These are phyloP conservation scores for Acanthamoeba culbertsoni DNA, from an alignment of 208 protist species.

Conservation along the genomic window DNA sequence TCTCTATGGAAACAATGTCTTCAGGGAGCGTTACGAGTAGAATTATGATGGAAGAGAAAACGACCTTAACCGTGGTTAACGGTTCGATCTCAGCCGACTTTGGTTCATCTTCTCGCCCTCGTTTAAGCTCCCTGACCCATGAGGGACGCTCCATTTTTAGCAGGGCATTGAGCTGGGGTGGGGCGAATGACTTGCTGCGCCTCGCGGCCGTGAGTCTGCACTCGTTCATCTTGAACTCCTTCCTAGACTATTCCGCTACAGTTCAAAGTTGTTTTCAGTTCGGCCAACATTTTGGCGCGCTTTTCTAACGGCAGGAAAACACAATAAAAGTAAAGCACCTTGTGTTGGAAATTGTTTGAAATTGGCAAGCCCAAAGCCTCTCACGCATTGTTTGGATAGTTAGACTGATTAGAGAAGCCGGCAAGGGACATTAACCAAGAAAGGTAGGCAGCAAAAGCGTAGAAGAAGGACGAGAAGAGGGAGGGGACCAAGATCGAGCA, in stretches of 20 bases:
- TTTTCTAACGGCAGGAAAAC: too few relatives aligned
- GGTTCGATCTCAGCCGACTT: too few relatives aligned
- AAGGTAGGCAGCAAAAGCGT: too few relatives aligned
- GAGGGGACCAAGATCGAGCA: not conserved
- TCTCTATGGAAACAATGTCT: too few relatives aligned
- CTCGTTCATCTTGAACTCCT: not conserved
- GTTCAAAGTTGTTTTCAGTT: too few relatives aligned
- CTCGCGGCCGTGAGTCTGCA: not conserved
- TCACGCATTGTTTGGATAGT: not conserved
- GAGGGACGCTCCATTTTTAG: not conserved
- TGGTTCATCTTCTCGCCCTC: not conserved
- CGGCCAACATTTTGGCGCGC: too few relatives aligned
- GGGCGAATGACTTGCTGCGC: not conserved
- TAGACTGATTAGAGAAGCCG: not conserved
- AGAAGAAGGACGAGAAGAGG: not conserved
- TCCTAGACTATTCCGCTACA: not conserved
- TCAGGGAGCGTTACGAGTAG: not conserved
- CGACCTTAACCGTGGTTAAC: not conserved
- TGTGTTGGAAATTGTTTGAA: too few relatives aligned
- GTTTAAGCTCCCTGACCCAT: not conserved
- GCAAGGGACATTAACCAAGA: too few relatives aligned
- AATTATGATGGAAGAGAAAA: not conserved
- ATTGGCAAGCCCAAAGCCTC: too few relatives aligned
- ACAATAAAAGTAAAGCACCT: too few relatives aligned
- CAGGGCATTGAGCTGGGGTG: not conserved